phyloP scores from a whole-genome alignment of 176 grass and related monocot species.

The Carex littledalei region DNA sequence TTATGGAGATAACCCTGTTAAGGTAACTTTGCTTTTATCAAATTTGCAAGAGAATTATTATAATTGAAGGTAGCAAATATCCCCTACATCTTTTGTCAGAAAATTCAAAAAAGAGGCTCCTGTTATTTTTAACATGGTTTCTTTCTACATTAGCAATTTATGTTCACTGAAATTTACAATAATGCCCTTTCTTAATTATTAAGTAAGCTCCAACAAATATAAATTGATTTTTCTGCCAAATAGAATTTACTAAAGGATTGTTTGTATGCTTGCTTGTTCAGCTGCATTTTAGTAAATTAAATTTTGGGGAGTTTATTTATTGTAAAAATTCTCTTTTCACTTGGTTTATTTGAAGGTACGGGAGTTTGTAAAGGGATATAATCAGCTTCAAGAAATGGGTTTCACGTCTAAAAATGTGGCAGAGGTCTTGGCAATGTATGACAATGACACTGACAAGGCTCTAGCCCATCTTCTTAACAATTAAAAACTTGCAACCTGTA shows the following conservation, averaged over 20 bases:
- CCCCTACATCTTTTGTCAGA: not conserved
- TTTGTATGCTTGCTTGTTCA: not conserved
- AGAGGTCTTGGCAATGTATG: constrained; percentile 78
- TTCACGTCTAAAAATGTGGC: constrained; percentile 77
- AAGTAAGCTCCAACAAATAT: not conserved
- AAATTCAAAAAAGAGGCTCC: not conserved
- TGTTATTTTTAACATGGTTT: not conserved
- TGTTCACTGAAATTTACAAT: not conserved
- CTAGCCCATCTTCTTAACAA: constrained; percentile 62
- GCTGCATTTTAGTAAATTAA: not conserved
- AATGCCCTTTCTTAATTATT: not conserved
- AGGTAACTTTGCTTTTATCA: constrained; percentile 33
- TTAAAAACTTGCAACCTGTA: constrained; percentile 8
- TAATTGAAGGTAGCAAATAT: not conserved
- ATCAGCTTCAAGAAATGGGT: constrained; percentile 87
- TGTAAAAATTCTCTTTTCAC: not conserved
- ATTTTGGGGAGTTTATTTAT: constrained; percentile 1
- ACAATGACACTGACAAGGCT: constrained; percentile 92
- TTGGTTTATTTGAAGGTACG: constrained; percentile 52
- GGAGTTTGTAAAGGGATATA: constrained; percentile 98
- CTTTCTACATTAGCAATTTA: not conserved
- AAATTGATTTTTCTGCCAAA: not conserved
- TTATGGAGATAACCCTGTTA: constrained; percentile 75
- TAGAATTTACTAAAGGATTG: not conserved
- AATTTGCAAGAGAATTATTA: not conserved